Percentiles rank a stretch among this genome's conserved stretches.
These are phyloP conservation scores for Avicennia marina DNA, from an alignment of 257 asterid genomes.

Conservation along the genomic window DNA sequence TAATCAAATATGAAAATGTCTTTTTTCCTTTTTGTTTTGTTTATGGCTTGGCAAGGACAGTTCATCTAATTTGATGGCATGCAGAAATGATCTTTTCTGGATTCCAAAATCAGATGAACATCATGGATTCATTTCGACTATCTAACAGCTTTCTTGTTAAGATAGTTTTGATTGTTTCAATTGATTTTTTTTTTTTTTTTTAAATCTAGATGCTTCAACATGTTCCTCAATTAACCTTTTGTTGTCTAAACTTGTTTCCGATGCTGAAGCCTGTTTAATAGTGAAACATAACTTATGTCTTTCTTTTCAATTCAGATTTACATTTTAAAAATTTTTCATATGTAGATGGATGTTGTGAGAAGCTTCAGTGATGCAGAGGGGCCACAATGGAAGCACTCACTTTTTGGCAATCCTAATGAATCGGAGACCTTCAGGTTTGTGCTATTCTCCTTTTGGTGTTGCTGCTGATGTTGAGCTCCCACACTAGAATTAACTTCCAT, in stretches of 20 bases:
- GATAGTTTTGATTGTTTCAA: conserved; percentile 1
- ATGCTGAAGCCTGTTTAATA: neutral
- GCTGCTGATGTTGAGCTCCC: conserved; percentile 9
- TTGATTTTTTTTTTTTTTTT: conserved; percentile 4
- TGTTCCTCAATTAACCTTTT: neutral
- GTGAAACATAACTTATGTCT: neutral
- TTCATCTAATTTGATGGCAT: conserved; percentile 1
- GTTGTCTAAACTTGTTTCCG: neutral
- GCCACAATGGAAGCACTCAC: conserved; percentile 90
- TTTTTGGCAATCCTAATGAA: conserved; percentile 95
- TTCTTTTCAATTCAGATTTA: conserved; percentile 9
- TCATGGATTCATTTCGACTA: neutral
- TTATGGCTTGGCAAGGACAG: too few relatives aligned
- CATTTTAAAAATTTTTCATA: conserved; percentile 18
- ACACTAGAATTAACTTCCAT: neutral
- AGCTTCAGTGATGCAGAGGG: conserved; percentile 88
- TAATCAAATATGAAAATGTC: neutral
- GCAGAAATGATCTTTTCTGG: neutral
- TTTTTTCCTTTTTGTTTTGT: too few relatives aligned
- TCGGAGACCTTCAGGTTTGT: conserved; percentile 84
- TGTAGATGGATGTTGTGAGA: conserved; percentile 80
- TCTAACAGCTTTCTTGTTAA: neutral
- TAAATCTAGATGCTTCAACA: neutral
- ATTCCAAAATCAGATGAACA: neutral
- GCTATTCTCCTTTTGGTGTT: conserved; percentile 6